These are phyloP conservation scores for Lotmaria passim DNA, from an alignment of 208 protist genomes.

Conservation along the genomic window DNA sequence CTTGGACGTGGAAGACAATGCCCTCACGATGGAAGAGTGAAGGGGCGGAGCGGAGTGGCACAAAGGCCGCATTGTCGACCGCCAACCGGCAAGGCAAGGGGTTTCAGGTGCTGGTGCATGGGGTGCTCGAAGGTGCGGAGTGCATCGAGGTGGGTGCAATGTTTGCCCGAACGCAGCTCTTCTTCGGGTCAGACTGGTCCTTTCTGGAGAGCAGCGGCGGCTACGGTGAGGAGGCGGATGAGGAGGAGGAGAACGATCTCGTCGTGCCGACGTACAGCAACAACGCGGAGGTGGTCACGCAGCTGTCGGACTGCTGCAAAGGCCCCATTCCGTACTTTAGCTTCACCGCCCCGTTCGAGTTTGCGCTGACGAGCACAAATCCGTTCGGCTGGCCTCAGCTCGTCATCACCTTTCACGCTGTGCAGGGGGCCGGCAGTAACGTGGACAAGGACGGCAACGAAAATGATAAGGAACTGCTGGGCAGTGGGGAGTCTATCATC, in stretches of 20 bases:
- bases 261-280: slow-evolving; percentile 64
- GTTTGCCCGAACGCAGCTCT: slow-evolving; percentile 86
- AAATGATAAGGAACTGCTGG: slow-evolving; percentile 44
- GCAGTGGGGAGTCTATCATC: slow-evolving; percentile 59
- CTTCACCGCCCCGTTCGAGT: slow-evolving; percentile 83
- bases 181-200: slow-evolving; percentile 82
- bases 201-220: slow-evolving; percentile 35
- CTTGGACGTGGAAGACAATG: neutral
- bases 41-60: neutral
- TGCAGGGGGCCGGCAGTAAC: slow-evolving; percentile 40
- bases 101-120: slow-evolving; percentile 81
- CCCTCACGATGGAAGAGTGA: neutral
- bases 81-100: slow-evolving; percentile 33
- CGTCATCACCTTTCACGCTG: slow-evolving; percentile 76
- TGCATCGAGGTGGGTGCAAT: slow-evolving; percentile 64
- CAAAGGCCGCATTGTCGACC: neutral
- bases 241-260: slow-evolving; percentile 29
- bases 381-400: slow-evolving; percentile 85
- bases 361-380: slow-evolving; percentile 81
- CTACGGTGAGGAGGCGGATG: slow-evolving; percentile 15
- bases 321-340: slow-evolving; percentile 71
- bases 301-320: slow-evolving; percentile 65
- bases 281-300: slow-evolving; percentile 84
- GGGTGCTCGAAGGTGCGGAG: slow-evolving; percentile 82
- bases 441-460: slow-evolving; percentile 36